These are phyloP conservation scores for Clarkia xantiana DNA, from an alignment of 345 rosid genomes.

Conservation along the genomic window DNA sequence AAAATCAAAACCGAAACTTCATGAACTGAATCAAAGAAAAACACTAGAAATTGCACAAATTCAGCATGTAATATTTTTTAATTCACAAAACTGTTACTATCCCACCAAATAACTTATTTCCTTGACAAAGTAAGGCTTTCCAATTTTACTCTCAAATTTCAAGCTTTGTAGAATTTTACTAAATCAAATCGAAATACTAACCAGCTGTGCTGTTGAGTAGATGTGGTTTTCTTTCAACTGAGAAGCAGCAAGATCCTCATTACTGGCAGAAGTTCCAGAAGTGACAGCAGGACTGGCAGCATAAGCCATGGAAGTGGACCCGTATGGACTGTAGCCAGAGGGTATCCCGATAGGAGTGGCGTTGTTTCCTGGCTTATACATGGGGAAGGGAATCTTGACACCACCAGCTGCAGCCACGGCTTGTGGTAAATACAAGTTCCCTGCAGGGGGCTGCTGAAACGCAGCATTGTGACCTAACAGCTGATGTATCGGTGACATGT, in stretches of 20 bases:
- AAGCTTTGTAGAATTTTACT: neutral
- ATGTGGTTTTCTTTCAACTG: conserved; percentile 46
- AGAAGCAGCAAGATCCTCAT: conserved; percentile 36
- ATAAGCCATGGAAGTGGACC: conserved; percentile 28
- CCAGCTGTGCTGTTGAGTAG: conserved; percentile 40
- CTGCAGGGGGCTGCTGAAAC: conserved; percentile 49
- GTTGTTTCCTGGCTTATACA: conserved; percentile 34
- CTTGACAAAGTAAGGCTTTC: too few relatives aligned
- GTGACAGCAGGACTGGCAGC: conserved; percentile 33
- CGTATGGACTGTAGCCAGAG: conserved; percentile 34
- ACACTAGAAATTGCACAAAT: too few relatives aligned
- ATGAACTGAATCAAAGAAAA: too few relatives aligned
- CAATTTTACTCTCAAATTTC: neutral
- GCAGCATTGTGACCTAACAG: conserved; percentile 44
- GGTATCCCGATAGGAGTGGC: conserved; percentile 33
- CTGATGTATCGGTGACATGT: conserved; percentile 54
- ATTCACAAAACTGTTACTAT: too few relatives aligned
- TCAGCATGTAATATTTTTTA: too few relatives aligned
- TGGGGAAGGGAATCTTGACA: conserved; percentile 35
- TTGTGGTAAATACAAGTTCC: conserved; percentile 29
- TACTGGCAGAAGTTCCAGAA: conserved; percentile 29
- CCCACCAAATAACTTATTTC: too few relatives aligned
- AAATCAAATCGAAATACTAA: conserved; percentile 15
- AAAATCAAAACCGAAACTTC: too few relatives aligned
- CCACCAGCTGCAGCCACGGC: conserved; percentile 33